These are phyloP conservation scores for Purshia tridentata DNA, from an alignment of 306 rosid genomes.

Conservation along the genomic window DNA sequence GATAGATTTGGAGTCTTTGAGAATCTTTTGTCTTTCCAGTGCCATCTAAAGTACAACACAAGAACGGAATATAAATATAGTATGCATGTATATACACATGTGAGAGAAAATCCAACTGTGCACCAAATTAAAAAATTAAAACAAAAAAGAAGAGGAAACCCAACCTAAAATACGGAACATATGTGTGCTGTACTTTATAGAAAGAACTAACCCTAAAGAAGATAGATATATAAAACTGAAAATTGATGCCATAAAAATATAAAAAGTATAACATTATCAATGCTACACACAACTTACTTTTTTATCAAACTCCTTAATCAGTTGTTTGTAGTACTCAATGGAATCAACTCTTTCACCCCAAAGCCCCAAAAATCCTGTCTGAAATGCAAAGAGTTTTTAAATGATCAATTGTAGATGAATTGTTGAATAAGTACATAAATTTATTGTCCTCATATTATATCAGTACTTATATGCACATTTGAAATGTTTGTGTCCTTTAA, in stretches of 20 bases:
- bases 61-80: not conserved
- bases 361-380: constrained; percentile 69
- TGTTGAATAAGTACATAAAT: not conserved
- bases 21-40: constrained; percentile 68
- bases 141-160: not conserved
- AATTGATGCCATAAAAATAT: not conserved
- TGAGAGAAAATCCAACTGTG: constrained; percentile 21
- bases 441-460: not conserved
- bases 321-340: constrained; percentile 69
- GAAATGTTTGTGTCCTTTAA: not conserved
- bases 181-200: not conserved
- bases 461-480: not conserved
- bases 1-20: constrained; percentile 74
- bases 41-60: constrained; percentile 53
- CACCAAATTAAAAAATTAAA: no score
- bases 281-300: constrained; percentile 41
- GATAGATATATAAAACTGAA: not conserved
- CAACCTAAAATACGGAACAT: constrained; percentile 2
- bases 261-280: not conserved
- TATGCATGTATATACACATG: not conserved
- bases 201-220: not conserved
- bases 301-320: constrained; percentile 63
- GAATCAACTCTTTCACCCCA: constrained; percentile 74
- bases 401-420: constrained; percentile 11
- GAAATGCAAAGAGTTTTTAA: constrained; percentile 27